Conservation (phyloP, 2,329 filamentous ascomycete species). For the Epichloe brachyelytri region DNA sequence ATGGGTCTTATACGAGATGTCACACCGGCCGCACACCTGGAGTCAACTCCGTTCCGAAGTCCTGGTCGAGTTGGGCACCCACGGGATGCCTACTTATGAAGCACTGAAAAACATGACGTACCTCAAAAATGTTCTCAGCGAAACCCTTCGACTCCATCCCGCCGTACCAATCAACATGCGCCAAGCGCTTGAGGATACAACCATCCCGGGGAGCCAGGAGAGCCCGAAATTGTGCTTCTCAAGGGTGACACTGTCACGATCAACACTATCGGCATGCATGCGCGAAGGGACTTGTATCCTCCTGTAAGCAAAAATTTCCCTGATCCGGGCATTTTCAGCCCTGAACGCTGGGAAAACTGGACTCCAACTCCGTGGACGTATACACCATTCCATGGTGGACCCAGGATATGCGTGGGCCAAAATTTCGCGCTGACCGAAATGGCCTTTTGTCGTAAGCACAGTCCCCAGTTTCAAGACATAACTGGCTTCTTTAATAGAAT, state of each 20-base stretch:
- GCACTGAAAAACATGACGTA: constrained; percentile 83
- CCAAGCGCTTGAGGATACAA: constrained; percentile 8
- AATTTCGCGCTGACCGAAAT: constrained; percentile 48
- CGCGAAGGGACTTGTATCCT: constrained; percentile 34
- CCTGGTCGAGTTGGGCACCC: constrained; percentile 47
- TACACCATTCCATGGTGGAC: constrained; percentile 39
- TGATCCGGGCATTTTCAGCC: constrained; percentile 28
- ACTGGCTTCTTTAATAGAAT: background rate
- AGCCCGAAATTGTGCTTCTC: constrained; percentile 28
- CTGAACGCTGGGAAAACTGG: constrained; percentile 39
- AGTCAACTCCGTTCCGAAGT: constrained; percentile 62
- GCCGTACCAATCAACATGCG: constrained; percentile 69
- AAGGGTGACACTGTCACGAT: constrained; percentile 35
- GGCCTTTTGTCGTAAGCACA: constrained; percentile 31
- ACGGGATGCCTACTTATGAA: constrained; percentile 55
- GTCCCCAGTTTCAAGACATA: constrained; percentile 15
- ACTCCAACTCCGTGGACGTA: constrained; percentile 39
- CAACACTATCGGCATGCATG: constrained; percentile 38
- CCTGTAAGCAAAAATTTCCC: constrained; percentile 22
- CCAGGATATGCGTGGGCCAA: constrained; percentile 42
- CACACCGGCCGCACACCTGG: constrained; percentile 53
- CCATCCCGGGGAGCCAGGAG: constrained; percentile 11
- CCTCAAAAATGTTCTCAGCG: constrained; percentile 58
- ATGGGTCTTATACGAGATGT: constrained; percentile 73
- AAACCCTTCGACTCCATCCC: constrained; percentile 65